Evolutionary conservation across 345 rosid genomes (phyloP).

Genomic region (Rhizophora mangle): DNA sequence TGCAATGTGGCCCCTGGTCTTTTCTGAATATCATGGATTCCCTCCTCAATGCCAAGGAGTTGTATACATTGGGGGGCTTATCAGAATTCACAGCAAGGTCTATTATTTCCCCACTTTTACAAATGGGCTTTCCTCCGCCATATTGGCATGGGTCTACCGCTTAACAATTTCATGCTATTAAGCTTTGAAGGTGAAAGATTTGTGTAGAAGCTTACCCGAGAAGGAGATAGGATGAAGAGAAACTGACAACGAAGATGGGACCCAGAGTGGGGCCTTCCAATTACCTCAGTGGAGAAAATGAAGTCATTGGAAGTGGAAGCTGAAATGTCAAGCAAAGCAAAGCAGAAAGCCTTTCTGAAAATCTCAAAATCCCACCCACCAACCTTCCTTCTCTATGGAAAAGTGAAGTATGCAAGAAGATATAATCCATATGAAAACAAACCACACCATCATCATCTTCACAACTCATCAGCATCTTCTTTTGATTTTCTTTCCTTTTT

Average conservation of each 20-base stretch:
- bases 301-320: slow-evolving; percentile 41
- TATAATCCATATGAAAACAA: slow-evolving; percentile 5
- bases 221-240: slow-evolving; percentile 7
- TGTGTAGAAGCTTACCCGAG: slow-evolving; percentile 12
- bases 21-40: too few relatives aligned
- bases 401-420: neutral
- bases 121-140: too few relatives aligned
- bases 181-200: neutral
- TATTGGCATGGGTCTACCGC: too few relatives aligned
- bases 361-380: slow-evolving; percentile 38
- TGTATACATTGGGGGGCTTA: too few relatives aligned
- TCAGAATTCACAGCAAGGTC: too few relatives aligned
- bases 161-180: too few relatives aligned
- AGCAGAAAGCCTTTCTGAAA: slow-evolving; percentile 7
- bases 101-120: too few relatives aligned
- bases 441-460: slow-evolving; percentile 21
- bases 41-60: too few relatives aligned
- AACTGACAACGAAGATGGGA: slow-evolving; percentile 22
- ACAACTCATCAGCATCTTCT: slow-evolving; percentile 1
- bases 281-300: slow-evolving; percentile 32
- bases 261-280: slow-evolving; percentile 34
- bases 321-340: slow-evolving; percentile 44
- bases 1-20: too few relatives aligned
- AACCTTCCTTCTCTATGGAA: neutral
- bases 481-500: neutral